These are phyloP conservation scores for Komagataella phaffii DNA, from an alignment of 805 yeast species.

Conservation along the genomic window DNA sequence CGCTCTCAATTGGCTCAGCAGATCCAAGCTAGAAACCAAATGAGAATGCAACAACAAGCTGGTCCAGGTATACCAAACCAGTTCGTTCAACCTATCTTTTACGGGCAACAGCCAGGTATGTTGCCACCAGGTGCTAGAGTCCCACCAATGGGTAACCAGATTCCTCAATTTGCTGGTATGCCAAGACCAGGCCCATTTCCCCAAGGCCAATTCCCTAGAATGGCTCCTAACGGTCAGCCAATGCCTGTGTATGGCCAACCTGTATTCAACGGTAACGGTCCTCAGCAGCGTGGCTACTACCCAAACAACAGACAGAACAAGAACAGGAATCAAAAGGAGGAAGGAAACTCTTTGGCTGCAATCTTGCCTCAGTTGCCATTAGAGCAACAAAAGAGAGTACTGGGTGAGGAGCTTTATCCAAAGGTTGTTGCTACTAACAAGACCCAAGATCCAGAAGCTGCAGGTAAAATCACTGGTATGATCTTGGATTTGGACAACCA, in stretches of 20 bases:
- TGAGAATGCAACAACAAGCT: slow-evolving; percentile 95
- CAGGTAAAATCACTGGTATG: slow-evolving; percentile 99
- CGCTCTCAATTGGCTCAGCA: slow-evolving; percentile 95
- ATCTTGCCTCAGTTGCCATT: slow-evolving; percentile 54
- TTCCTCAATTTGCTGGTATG: slow-evolving; percentile 64
- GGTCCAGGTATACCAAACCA: slow-evolving; percentile 82
- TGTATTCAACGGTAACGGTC: slow-evolving; percentile 33
- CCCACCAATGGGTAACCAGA: slow-evolving; percentile 61
- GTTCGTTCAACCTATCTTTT: slow-evolving; percentile 78
- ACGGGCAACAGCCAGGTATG: slow-evolving; percentile 75
- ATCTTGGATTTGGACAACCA: slow-evolving; percentile 87
- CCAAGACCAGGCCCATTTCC: slow-evolving; percentile 47
- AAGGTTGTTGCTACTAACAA: slow-evolving; percentile 78
- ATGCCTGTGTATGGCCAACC: slow-evolving; percentile 77
- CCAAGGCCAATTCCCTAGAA: slow-evolving; percentile 59
- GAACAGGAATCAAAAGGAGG: slow-evolving; percentile 4
- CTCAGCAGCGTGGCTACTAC: slow-evolving; percentile 8
- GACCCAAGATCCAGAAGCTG: slow-evolving; percentile 86
- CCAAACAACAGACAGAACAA: slow-evolving; percentile 2
- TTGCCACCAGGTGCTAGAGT: slow-evolving; percentile 63
- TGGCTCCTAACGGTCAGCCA: slow-evolving; percentile 80
- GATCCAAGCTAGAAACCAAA: slow-evolving; percentile 94
- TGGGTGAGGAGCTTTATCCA: slow-evolving; percentile 96
- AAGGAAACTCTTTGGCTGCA: slow-evolving; percentile 36
- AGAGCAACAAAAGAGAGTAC: slow-evolving; percentile 91